A percentile compares a stretch with the other conserved stretches of the same genome.
Conservation (phyloP, 1,284 basidiomycete genomes). For the Phenoliferia sp. region DNA sequence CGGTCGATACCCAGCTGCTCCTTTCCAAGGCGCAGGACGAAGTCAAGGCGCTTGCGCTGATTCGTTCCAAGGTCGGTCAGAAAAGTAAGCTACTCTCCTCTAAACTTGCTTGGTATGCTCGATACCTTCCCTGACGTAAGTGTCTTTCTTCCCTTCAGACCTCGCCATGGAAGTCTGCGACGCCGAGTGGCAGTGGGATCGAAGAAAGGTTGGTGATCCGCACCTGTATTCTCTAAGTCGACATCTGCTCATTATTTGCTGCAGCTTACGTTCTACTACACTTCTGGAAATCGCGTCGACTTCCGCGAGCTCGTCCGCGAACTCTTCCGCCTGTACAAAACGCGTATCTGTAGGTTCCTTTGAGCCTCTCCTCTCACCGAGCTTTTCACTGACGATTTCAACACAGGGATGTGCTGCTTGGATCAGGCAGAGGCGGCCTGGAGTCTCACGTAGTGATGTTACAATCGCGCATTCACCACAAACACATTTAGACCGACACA, state of each 20-base stretch:
- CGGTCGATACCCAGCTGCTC: constrained; percentile 73
- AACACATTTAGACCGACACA: not conserved
- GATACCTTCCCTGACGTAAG: not conserved
- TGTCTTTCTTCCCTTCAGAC: constrained; percentile 44
- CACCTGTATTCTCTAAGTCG: not conserved
- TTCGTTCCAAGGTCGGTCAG: constrained; percentile 82
- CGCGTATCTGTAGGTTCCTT: constrained; percentile 33
- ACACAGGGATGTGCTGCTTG: not conserved
- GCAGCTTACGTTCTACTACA: constrained; percentile 87
- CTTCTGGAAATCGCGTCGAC: constrained; percentile 92
- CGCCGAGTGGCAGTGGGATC: constrained; percentile 97
- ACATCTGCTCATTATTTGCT: not conserved
- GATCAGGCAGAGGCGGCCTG: not conserved
- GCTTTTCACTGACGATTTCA: not conserved
- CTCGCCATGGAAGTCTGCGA: constrained; percentile 97
- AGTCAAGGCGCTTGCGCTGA: constrained; percentile 82
- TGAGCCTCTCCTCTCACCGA: not conserved
- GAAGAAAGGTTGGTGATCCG: constrained; percentile 58
- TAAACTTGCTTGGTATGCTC: not conserved
- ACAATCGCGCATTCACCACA: not conserved
- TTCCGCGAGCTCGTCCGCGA: constrained; percentile 93
- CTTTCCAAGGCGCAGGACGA: constrained; percentile 82
- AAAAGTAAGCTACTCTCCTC: constrained; percentile 49
- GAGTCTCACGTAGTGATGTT: not conserved
- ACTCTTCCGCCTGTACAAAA: constrained; percentile 77